Conservation (phyloP, 2,329 filamentous ascomycete genomes). For the Scopulariopsis brevicaulis region DNA sequence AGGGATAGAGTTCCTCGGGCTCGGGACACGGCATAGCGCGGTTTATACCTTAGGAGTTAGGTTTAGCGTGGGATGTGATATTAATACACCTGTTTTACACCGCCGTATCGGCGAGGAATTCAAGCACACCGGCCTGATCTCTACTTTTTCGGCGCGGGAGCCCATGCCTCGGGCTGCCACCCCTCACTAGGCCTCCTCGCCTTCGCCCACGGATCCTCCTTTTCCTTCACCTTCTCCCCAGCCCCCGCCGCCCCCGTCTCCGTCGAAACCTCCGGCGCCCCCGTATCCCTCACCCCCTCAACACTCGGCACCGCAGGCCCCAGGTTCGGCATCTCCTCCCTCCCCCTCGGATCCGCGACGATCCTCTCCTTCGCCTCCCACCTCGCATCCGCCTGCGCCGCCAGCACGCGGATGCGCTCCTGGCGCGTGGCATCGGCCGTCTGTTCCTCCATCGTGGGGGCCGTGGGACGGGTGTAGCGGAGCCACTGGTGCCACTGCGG, state of each 20-base stretch:
- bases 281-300: not conserved
- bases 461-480: constrained; percentile 41
- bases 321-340: constrained; percentile 8
- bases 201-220: constrained; percentile 46
- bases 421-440: constrained; percentile 38
- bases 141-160: constrained; percentile 26
- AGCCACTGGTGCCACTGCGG: constrained; percentile 62
- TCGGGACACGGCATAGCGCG: not conserved
- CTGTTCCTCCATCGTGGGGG: constrained; percentile 48
- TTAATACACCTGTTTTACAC: constrained; percentile 2
- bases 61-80: not conserved
- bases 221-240: constrained; percentile 8
- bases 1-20: not conserved
- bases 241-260: not conserved
- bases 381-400: constrained; percentile 49
- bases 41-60: not conserved
- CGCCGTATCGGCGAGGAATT: not conserved
- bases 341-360: constrained; percentile 26
- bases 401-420: constrained; percentile 40
- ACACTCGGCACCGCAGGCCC: constrained; percentile 5
- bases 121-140: not conserved
- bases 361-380: constrained; percentile 48
- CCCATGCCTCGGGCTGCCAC: constrained; percentile 60
- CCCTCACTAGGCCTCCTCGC: constrained; percentile 43
- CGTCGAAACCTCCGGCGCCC: not conserved